phyloP scores from a whole-genome alignment of 345 rosid genomes.

The Brassica carinata region DNA sequence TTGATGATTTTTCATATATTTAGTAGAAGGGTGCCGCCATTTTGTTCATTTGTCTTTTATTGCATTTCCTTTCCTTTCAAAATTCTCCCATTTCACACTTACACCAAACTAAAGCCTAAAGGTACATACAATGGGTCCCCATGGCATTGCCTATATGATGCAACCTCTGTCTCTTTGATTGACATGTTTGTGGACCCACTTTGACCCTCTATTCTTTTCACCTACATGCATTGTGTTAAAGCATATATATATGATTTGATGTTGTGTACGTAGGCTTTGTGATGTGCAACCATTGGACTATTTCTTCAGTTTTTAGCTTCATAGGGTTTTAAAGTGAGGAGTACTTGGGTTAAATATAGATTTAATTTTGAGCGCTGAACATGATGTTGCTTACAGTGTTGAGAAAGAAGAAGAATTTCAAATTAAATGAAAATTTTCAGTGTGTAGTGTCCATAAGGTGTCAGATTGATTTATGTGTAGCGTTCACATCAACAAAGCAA shows the following conservation, averaged over 20 bases:
- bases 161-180: constrained; percentile 43
- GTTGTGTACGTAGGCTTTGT: constrained; percentile 32
- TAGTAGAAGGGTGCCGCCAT: constrained; percentile 77
- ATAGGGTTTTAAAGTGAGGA: constrained; percentile 4
- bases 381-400: background rate
- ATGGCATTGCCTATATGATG: constrained; percentile 42
- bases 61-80: constrained; percentile 3
- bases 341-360: constrained; percentile 10
- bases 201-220: constrained; percentile 31
- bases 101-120: constrained; percentile 40
- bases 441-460: constrained; percentile 38
- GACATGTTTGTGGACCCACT: constrained; percentile 43
- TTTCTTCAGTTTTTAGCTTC: constrained; percentile 17
- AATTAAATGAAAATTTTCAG: background rate
- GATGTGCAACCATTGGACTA: constrained; percentile 33
- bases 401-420: background rate
- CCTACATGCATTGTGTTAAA: constrained; percentile 15
- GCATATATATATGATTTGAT: constrained; percentile 23
- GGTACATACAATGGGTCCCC: constrained; percentile 38
- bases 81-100: constrained; percentile 34
- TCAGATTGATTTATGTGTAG: constrained; percentile 43
- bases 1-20: constrained; percentile 32
- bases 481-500: constrained; percentile 47
- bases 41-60: constrained; percentile 59
- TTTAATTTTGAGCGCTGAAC: background rate